A percentile compares a stretch with the other conserved stretches of the same genome.
Evolutionary conservation across 495 filamentous ascomycete genomes (phyloP).

Genomic region (Darksidea phi): DNA sequence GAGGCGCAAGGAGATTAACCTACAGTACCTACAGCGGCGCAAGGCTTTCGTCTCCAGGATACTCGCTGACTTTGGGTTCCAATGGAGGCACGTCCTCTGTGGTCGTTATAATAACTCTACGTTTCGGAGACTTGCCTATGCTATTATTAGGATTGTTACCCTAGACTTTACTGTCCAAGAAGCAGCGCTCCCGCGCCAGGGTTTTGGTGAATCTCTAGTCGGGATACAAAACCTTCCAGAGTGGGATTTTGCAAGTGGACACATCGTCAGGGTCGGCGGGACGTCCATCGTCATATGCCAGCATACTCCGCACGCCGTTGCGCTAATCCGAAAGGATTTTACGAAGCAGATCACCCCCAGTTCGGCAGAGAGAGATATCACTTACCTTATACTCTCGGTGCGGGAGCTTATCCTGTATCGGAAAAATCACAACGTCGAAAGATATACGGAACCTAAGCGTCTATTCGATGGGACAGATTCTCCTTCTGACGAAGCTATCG

Average conservation of each 20-base stretch:
- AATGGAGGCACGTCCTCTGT: conserved; percentile 27
- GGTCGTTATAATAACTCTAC: conserved; percentile 25
- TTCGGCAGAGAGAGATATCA: conserved; percentile 14
- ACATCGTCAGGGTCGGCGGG: conserved; percentile 27
- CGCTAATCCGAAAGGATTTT: conserved; percentile 26
- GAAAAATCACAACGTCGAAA: conserved; percentile 20
- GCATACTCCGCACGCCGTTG: conserved; percentile 24
- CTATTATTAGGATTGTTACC: conserved; percentile 20
- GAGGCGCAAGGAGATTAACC: conserved; percentile 9
- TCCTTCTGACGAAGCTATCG: conserved; percentile 31
- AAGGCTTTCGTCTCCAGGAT: conserved; percentile 25
- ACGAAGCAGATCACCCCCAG: conserved; percentile 14
- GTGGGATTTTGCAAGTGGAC: conserved; percentile 21
- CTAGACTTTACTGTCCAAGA: conserved; percentile 27
- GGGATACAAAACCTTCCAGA: conserved; percentile 29
- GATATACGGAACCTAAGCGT: conserved; percentile 26
- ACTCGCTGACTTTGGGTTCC: conserved; percentile 25
- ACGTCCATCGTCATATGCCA: conserved; percentile 29
- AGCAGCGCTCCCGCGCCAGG: conserved; percentile 19
- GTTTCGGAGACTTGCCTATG: conserved; percentile 27
- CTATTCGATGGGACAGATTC: conserved; percentile 27
- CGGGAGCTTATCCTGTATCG: conserved; percentile 29
- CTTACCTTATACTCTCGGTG: conserved; percentile 36
- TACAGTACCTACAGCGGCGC: conserved; percentile 18
- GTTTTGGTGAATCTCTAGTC: conserved; percentile 21